Base-by-base conservation (phyloP, 176 grass and related monocot genomes). In the Bromus sterilis region DNA sequence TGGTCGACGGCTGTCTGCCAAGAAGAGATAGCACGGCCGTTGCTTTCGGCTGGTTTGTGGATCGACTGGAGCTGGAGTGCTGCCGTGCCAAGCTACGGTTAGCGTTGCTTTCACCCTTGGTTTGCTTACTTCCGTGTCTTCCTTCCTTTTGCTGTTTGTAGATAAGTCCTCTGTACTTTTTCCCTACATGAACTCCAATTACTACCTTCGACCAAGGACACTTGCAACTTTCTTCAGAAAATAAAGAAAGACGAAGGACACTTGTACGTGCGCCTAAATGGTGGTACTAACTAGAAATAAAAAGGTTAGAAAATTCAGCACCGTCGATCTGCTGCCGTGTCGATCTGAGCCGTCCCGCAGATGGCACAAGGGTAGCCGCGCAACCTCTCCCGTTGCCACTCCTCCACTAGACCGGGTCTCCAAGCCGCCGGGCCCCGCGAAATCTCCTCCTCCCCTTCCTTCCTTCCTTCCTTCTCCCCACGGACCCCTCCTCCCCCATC, bases 371-470 rank as follows among this genome's bases (percentile, higher is more conserved):
- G 15, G 5, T n/a, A 33, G 59, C 58, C 77, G 77, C 77, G 41
- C 24, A 58, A 70, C 37, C 66, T 70, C 66, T 35, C 1, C 62
- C 66, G 23, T 71, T 71, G 25, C 68, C 68, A 71, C 67, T 44
- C 14, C 67, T 26, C 14, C 28, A 6, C 9, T 14, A 40, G 36
- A 76, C 74, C 41, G 74, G 65, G 65, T 42, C 55, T 42, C 55
- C 56, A 78, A 74, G 62, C 16, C 82, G 20, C 9, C 20, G 53
- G 74, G 60, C 68, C 79, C 80, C 79, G 74, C 82, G 74, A 90
- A 90, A 95, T 95, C 82, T 81, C 62, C 62, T 32, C 49, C 29
- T 18, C 56, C 55, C 8, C 34, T 71, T 61, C 11, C 13, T 23
- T 44, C 76, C 39, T 39, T 69, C 48, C 18, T 30, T 78, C 55